Evolutionary conservation across 805 yeast species (phyloP).

Genomic region (Candida endomychidarum): DNA sequence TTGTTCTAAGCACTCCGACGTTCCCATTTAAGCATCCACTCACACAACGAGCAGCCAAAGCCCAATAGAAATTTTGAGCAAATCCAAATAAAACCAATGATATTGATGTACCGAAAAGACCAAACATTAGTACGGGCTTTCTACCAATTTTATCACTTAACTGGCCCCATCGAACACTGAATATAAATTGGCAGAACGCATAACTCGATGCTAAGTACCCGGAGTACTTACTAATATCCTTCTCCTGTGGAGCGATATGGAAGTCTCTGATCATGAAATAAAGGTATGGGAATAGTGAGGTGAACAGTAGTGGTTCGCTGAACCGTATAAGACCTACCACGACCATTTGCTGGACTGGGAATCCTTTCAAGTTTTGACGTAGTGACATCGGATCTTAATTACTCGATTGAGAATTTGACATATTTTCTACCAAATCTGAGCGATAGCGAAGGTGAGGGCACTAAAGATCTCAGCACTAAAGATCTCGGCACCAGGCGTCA

Average conservation of each 20-base stretch:
- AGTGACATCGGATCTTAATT: slow-evolving; percentile 18
- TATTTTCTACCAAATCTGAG: no score
- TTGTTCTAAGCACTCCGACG: slow-evolving; percentile 60
- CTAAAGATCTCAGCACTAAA: no score
- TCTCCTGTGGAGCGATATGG: slow-evolving; percentile 45
- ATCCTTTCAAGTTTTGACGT: slow-evolving; percentile 51
- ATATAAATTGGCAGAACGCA: slow-evolving; percentile 58
- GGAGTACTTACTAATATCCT: slow-evolving; percentile 55
- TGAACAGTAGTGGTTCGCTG: slow-evolving; percentile 62
- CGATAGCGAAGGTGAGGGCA: no score
- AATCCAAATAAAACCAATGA: slow-evolving; percentile 54
- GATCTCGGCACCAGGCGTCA: no score
- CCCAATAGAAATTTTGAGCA: slow-evolving; percentile 48
- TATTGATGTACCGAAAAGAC: slow-evolving; percentile 50
- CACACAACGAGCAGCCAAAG: slow-evolving; percentile 50
- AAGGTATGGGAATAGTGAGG: slow-evolving; percentile 61
- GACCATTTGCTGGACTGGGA: slow-evolving; percentile 51
- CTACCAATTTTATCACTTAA: slow-evolving; percentile 55
- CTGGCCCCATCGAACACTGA: slow-evolving; percentile 60
- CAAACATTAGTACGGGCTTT: slow-evolving; percentile 50
- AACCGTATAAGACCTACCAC: slow-evolving; percentile 46
- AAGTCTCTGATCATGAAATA: slow-evolving; percentile 65
- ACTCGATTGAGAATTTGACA: no score
- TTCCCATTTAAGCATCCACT: slow-evolving; percentile 63
- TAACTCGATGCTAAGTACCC: slow-evolving; percentile 61